Conservation (phyloP, 2,329 filamentous ascomycete species). For the Paecilomyces dactylethromorphus region DNA sequence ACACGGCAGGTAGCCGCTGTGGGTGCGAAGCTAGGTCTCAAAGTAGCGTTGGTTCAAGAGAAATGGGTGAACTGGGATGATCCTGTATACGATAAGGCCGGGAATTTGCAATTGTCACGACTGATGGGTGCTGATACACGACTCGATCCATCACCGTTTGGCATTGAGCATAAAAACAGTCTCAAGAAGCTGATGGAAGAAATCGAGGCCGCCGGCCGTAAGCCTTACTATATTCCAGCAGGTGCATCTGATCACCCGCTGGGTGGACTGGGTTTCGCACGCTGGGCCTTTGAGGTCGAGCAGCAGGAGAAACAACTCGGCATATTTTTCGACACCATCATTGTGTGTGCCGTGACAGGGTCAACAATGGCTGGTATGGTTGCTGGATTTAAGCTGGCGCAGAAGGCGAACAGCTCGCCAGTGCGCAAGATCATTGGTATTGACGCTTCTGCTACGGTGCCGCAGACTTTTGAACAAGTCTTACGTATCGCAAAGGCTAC, state of each 20-base stretch:
- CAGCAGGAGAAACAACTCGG: conserved; percentile 56
- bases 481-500: conserved; percentile 61
- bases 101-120: conserved; percentile 64
- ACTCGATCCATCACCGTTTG: conserved; percentile 55
- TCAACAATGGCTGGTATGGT: conserved; percentile 66
- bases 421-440: conserved; percentile 58
- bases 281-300: conserved; percentile 64
- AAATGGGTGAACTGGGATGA: conserved; percentile 62
- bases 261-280: conserved; percentile 63
- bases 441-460: conserved; percentile 54
- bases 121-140: conserved; percentile 61
- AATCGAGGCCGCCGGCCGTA: conserved; percentile 47
- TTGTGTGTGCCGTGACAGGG: conserved; percentile 67
- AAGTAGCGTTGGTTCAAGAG: conserved; percentile 52
- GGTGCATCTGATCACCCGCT: conserved; percentile 65
- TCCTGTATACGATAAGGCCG: conserved; percentile 55
- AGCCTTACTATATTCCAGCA: conserved; percentile 66
- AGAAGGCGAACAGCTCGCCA: conserved; percentile 38
- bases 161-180: conserved; percentile 62
- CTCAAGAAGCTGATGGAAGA: conserved; percentile 50
- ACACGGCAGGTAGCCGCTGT: conserved; percentile 61
- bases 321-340: conserved; percentile 60
- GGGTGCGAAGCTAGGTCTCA: conserved; percentile 51
- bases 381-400: conserved; percentile 61
- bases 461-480: conserved; percentile 59